A percentile compares a stretch with the other conserved stretches of the same genome.
Conservation (phyloP, 2,329 filamentous ascomycete species). For the Pseudofabraea citricarpa region DNA sequence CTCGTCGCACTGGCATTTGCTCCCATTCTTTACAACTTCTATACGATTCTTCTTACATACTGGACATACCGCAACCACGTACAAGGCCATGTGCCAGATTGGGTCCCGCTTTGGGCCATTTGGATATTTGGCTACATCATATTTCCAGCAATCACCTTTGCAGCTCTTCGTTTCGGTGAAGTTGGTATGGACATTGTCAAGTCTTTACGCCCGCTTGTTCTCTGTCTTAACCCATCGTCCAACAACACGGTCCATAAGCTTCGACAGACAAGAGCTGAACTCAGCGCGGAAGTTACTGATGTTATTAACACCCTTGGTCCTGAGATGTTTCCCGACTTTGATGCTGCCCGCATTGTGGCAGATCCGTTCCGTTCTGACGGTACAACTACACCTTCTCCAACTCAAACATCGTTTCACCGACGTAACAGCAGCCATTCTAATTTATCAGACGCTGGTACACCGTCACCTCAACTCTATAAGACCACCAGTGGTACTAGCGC, state of each 20-base stretch:
- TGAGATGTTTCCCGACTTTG: constrained; percentile 96
- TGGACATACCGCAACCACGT: constrained; percentile 79
- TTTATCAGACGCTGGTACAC: constrained; percentile 19
- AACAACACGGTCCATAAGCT: constrained; percentile 80
- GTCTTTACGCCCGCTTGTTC: constrained; percentile 79
- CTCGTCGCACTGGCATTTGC: constrained; percentile 82
- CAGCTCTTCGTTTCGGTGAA: constrained; percentile 89
- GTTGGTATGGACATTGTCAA: constrained; percentile 99
- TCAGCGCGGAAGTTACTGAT: constrained; percentile 80
- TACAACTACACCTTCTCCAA: constrained; percentile 18
- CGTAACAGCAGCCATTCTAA: constrained; percentile 47
- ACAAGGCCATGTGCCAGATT: constrained; percentile 74
- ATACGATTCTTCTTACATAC: constrained; percentile 68
- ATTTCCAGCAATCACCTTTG: constrained; percentile 87
- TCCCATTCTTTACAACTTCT: constrained; percentile 76
- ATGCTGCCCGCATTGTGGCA: constrained; percentile 64
- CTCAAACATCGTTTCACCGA: constrained; percentile 23
- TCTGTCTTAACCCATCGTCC: constrained; percentile 80
- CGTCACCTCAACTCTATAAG: constrained; percentile 24
- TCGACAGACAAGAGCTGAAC: constrained; percentile 63
- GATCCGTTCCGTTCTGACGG: constrained; percentile 38
- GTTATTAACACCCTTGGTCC: constrained; percentile 94
- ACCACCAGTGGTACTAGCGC: constrained; percentile 12
- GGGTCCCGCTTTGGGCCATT: constrained; percentile 74
- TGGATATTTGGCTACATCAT: constrained; percentile 71